phyloP scores from a whole-genome alignment of 257 asterid species.

The Solanum lycopersicoides region DNA sequence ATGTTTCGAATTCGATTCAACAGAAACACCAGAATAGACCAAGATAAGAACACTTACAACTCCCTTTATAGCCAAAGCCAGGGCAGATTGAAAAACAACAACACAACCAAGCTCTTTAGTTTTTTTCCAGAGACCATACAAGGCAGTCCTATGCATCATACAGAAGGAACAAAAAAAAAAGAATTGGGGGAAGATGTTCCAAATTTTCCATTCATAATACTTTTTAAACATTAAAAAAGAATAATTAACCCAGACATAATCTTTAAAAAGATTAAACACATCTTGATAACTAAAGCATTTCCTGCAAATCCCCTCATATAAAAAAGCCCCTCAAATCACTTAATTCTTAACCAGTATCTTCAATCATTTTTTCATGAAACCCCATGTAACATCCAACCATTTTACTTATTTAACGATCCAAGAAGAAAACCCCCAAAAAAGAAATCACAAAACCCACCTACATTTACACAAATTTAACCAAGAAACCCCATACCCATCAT shows the following conservation, averaged over 20 bases:
- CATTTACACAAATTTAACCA: not conserved
- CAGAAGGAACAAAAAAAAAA: not conserved
- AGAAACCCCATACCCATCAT: too few relatives aligned
- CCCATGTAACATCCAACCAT: not conserved
- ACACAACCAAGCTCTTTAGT: not conserved
- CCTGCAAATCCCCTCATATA: not conserved
- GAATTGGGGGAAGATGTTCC: not conserved
- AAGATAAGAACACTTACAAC: constrained; percentile 50
- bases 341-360: not conserved
- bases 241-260: not conserved
- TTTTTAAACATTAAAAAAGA: not conserved
- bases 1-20: not conserved
- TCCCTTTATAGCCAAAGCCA: constrained; percentile 56
- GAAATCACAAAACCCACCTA: not conserved
- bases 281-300: too few relatives aligned
- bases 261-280: not conserved
- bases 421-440: not conserved
- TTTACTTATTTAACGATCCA: not conserved
- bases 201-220: not conserved
- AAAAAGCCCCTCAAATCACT: not conserved
- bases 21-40: not conserved
- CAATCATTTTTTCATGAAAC: not conserved
- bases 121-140: not conserved
- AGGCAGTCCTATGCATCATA: not conserved
- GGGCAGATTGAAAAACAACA: constrained; percentile 36